Conservation (phyloP, 345 rosid genomes). For the Theobroma cacao region DNA sequence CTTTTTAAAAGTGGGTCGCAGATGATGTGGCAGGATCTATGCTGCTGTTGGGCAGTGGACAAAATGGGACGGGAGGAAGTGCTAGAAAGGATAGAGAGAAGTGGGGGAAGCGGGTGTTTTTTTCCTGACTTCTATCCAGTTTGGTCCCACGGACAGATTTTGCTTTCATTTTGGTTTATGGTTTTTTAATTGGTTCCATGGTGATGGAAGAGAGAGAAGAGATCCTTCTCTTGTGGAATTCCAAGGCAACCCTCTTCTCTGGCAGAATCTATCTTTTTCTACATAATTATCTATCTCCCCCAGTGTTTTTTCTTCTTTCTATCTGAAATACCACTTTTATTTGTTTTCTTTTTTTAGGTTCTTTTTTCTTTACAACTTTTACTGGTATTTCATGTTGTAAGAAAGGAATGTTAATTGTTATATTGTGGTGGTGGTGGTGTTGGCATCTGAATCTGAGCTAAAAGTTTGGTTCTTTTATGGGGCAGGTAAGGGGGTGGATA, state of each 20-base stretch:
- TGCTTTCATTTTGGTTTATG: not conserved
- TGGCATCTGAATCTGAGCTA: constrained; percentile 22
- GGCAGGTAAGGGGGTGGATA: not conserved
- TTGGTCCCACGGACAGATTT: constrained; percentile 29
- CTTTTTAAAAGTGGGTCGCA: not conserved
- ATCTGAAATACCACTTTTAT: not conserved
- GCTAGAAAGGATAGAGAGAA: not conserved
- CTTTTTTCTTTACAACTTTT: not conserved
- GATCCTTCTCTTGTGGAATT: constrained; percentile 24
- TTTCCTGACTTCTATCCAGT: constrained; percentile 12
- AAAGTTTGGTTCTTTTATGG: constrained; percentile 11
- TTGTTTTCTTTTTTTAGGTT: not conserved
- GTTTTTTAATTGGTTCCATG: not conserved
- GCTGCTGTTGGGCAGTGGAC: constrained; percentile 10
- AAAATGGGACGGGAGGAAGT: not conserved
- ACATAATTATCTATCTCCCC: constrained; percentile 14
- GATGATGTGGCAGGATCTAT: constrained; percentile 7
- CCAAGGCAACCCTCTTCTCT: constrained; percentile 24
- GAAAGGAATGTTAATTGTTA: not conserved
- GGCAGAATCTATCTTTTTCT: constrained; percentile 29
- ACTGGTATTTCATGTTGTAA: not conserved
- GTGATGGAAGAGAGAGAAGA: constrained; percentile 6
- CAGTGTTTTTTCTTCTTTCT: not conserved
- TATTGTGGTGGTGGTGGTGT: constrained; percentile 15
- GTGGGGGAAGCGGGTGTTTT: too few species aligned